Evolutionary conservation across 129 eudicot genomes (phyloP), one percentile per base, ranked within the genome.

Genomic region (Chrysanthemum lavandulifolium): DNA sequence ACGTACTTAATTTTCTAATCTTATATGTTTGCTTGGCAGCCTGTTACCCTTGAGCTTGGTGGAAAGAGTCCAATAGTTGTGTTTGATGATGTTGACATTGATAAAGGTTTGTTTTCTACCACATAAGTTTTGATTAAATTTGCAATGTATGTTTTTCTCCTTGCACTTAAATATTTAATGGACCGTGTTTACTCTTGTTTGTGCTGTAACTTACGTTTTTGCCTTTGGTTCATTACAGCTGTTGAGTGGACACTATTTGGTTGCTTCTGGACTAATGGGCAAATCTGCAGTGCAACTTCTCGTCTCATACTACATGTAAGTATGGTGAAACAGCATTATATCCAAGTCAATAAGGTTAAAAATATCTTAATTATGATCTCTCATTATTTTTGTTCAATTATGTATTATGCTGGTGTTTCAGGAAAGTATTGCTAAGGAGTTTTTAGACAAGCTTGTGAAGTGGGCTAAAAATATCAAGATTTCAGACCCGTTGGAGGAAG

Each of bases 191-290:
- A 40, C 10, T 40, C 47, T 40, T 11, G 18, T 59, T 21, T 49
- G 13, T 11, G 65, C 6, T 19, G 49, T 53, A 3, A 53, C 58
- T 4, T 54, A 43, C 43, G 72, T 60, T 45, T 65, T 52, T 21
- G 49, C 25, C 9, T 54, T 78, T 33, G 10, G 16, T 74, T 67
- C 52, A 40, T 19, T 71, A 70, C 94, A 95, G 97, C 99, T 83
- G 99, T 87, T 33, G 99, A 95, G 82, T 95, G 99, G 99, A 74
- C 93, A 62, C 85, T 86, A 53, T 95, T 95, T 80, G 99, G 99
- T 74, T 90, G 97, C 92, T 95, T 95, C 78, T 95, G 97, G 99
- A 88, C 96, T 62, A 95, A 95, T 63, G 99, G 99, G 70, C 99
- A 95, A 73, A 95, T 95, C 78, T 95, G 99, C 84, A 95, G 99